Evolutionary conservation across 768 basidiomycete species (phyloP).

Genomic region (Leccinellum rugosiceps): DNA sequence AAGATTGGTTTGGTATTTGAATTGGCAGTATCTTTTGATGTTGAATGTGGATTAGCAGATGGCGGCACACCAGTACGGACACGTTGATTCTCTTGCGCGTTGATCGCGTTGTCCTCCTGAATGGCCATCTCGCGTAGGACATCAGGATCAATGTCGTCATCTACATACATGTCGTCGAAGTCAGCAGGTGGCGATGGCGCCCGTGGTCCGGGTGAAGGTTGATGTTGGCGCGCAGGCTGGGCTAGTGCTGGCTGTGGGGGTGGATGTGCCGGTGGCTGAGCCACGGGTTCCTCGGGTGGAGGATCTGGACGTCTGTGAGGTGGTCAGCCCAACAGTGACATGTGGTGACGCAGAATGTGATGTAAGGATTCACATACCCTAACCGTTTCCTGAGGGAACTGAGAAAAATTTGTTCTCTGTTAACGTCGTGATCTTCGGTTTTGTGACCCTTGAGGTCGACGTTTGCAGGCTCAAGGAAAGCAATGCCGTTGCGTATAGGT

Average conservation of each 20-base stretch:
- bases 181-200: constrained; percentile 13
- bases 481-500: constrained; percentile 63
- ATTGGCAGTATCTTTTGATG: constrained; percentile 1
- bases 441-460: constrained; percentile 58
- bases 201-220: constrained; percentile 4
- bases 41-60: neutral
- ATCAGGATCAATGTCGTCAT: constrained; percentile 30
- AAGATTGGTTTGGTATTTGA: neutral
- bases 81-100: constrained; percentile 1
- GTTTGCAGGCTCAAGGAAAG: constrained; percentile 71
- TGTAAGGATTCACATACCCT: constrained; percentile 48
- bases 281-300: constrained; percentile 9
- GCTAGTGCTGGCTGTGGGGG: constrained; percentile 12
- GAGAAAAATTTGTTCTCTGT: constrained; percentile 59
- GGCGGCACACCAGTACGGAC: neutral
- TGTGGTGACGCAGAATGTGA: neutral
- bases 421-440: constrained; percentile 60
- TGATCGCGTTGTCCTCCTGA: constrained; percentile 14
- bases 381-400: constrained; percentile 58
- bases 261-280: constrained; percentile 9
- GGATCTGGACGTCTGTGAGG: constrained; percentile 26
- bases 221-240: constrained; percentile 16
- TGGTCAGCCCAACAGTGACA: neutral
- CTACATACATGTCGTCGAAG: constrained; percentile 22
- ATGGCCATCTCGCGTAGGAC: constrained; percentile 23